Percentiles rank a stretch among this genome's conserved stretches.
Conservation (phyloP, 257 asterid species). For the Nicotiana sylvestris region DNA sequence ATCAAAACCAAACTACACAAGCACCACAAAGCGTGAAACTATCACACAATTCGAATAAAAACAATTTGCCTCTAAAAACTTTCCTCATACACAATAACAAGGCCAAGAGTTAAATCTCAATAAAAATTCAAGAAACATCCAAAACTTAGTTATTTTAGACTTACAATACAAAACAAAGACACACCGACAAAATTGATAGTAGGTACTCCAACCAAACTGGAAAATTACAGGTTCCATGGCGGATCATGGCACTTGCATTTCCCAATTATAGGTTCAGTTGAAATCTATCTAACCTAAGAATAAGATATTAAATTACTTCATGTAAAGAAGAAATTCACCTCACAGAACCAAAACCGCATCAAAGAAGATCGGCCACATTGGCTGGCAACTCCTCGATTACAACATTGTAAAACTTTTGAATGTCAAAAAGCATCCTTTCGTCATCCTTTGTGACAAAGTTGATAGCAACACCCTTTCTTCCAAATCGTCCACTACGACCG, state of each 20-base stretch:
- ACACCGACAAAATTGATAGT: constrained; percentile 14
- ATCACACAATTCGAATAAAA: not conserved
- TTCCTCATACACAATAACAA: not conserved
- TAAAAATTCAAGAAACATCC: constrained; percentile 4
- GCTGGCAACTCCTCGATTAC: constrained; percentile 79
- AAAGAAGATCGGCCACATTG: constrained; percentile 66
- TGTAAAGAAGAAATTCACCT: not conserved
- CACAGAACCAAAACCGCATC: not conserved
- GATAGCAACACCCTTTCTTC: constrained; percentile 89
- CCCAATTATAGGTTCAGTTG: not conserved
- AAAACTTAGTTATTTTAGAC: not conserved
- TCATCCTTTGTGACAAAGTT: constrained; percentile 78
- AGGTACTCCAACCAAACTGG: not conserved
- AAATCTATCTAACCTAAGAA: not conserved
- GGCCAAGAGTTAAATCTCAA: not conserved
- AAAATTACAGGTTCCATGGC: not conserved
- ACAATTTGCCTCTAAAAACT: not conserved
- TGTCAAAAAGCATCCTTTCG: constrained; percentile 67
- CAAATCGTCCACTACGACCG: constrained; percentile 83
- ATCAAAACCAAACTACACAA: not conserved
- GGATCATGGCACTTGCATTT: not conserved
- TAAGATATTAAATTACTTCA: not conserved
- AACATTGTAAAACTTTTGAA: constrained; percentile 71
- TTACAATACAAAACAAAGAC: not conserved
- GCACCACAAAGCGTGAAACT: not conserved